Conservation (phyloP, 805 yeast genomes). For the Metschnikowia reukaufii region DNA sequence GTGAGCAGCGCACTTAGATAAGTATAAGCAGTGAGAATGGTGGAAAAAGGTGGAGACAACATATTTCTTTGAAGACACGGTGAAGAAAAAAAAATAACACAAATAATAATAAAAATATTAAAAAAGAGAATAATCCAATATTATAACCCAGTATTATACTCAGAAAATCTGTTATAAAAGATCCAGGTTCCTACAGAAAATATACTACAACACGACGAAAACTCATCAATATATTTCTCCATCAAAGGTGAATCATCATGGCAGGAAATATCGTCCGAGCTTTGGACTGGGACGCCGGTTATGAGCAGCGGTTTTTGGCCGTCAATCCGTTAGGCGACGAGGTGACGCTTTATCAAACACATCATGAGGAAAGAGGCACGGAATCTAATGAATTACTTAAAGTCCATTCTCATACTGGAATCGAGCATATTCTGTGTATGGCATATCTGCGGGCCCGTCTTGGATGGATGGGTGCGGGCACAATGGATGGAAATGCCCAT, state of each 20-base stretch:
- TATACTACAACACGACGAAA: too few species aligned
- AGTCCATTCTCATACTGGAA: slow-evolving; percentile 56
- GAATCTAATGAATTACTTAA: slow-evolving; percentile 54
- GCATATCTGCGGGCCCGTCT: slow-evolving; percentile 55
- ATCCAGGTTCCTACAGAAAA: too few species aligned
- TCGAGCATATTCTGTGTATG: slow-evolving; percentile 65
- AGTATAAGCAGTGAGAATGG: too few species aligned
- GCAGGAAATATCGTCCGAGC: slow-evolving; percentile 63
- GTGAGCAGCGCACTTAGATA: not conserved
- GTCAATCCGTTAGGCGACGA: slow-evolving; percentile 82
- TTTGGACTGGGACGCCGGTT: slow-evolving; percentile 56
- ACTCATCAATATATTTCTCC: too few species aligned
- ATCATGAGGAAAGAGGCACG: slow-evolving; percentile 43
- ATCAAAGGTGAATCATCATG: too few species aligned
- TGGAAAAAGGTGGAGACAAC: too few species aligned
- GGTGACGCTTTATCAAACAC: slow-evolving; percentile 52
- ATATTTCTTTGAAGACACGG: too few species aligned
- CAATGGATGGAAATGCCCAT: slow-evolving; percentile 63
- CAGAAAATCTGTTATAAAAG: too few species aligned
- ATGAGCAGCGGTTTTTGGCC: slow-evolving; percentile 59
- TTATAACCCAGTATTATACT: too few species aligned
- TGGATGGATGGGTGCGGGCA: slow-evolving; percentile 74
- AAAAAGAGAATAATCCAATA: too few species aligned
- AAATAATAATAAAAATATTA: too few species aligned
- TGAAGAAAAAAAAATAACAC: too few species aligned